A percentile compares a stretch with the other conserved stretches of the same genome.
Conservation (phyloP, 208 protist species). For the Balamuthia mandrillaris region DNA sequence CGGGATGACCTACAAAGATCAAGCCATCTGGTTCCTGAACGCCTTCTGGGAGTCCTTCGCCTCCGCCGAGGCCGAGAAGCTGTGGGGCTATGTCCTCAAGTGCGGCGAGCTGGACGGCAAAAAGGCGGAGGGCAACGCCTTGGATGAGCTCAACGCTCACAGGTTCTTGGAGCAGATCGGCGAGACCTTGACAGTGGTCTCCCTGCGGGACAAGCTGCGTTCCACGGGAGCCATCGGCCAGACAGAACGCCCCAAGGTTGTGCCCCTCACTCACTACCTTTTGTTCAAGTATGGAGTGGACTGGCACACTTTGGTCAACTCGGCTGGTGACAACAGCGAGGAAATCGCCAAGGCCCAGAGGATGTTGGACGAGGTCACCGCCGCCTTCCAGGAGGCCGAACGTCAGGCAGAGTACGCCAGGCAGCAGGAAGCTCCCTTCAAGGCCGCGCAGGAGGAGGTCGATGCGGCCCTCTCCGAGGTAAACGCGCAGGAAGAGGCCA, state of each 20-base stretch:
- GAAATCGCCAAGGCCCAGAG: constrained; percentile 43
- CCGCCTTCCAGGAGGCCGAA: constrained; percentile 6
- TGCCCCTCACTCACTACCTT: constrained; percentile 27
- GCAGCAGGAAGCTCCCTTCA: constrained; percentile 29
- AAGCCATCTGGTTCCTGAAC: constrained; percentile 11
- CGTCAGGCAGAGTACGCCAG: background rate
- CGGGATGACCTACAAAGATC: background rate
- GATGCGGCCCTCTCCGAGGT: constrained; percentile 37
- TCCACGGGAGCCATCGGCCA: constrained; percentile 1
- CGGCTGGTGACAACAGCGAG: constrained; percentile 14
- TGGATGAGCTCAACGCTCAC: background rate
- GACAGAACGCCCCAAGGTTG: background rate
- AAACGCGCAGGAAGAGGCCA: constrained; percentile 7
- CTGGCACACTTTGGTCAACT: background rate
- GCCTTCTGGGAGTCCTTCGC: background rate
- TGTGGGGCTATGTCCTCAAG: background rate
- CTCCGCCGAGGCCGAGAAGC: background rate
- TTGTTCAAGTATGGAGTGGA: constrained; percentile 32
- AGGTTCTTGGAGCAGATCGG: background rate
- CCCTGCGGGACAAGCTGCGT: background rate
- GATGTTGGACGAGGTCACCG: background rate
- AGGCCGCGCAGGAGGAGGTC: constrained; percentile 34
- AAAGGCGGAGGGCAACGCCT: background rate
- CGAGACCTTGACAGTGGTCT: constrained; percentile 13
- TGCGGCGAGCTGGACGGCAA: background rate